Percentiles rank a stretch among this genome's conserved stretches.
phyloP scores from a whole-genome alignment of 768 basidiomycete genomes.

The Xerocomus potaroensis region DNA sequence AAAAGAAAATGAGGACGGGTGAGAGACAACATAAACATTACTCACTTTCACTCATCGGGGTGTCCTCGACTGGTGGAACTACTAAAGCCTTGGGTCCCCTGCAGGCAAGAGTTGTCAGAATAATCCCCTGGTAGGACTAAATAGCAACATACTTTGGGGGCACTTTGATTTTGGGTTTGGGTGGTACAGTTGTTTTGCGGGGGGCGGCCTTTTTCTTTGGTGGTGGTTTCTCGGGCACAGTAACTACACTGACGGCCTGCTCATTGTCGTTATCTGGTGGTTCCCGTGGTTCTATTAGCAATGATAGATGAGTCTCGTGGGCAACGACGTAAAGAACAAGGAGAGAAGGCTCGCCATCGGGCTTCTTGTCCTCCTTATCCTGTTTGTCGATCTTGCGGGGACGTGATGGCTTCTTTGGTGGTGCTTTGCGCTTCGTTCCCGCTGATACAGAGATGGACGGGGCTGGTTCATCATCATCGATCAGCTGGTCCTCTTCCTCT shows the following conservation, averaged over 20 bases:
- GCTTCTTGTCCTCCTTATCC: constrained; percentile 43
- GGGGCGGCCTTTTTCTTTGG: constrained; percentile 47
- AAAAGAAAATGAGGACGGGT: constrained; percentile 6
- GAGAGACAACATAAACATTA: constrained; percentile 1
- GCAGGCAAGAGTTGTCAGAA: constrained; percentile 12
- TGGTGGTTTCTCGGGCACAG: constrained; percentile 33
- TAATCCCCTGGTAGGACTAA: not conserved
- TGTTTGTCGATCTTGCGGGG: constrained; percentile 52
- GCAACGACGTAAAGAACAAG: constrained; percentile 22
- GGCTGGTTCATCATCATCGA: constrained; percentile 56
- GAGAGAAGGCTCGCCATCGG: constrained; percentile 31
- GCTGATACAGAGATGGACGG: constrained; percentile 32
- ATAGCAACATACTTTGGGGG: constrained; percentile 27
- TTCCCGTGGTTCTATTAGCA: constrained; percentile 28
- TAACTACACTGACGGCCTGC: constrained; percentile 12
- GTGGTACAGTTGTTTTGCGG: constrained; percentile 39
- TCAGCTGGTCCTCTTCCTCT: constrained; percentile 74
- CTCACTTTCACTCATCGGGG: constrained; percentile 60
- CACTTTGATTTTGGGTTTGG: constrained; percentile 32
- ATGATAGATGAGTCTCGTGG: constrained; percentile 4
- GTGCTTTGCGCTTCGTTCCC: constrained; percentile 46
- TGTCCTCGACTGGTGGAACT: constrained; percentile 44
- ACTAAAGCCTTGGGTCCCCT: constrained; percentile 30
- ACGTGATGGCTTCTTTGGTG: constrained; percentile 45
- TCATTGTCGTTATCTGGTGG: constrained; percentile 21